phyloP scores from a whole-genome alignment of 306 rosid species.

The Albizia julibrissin region DNA sequence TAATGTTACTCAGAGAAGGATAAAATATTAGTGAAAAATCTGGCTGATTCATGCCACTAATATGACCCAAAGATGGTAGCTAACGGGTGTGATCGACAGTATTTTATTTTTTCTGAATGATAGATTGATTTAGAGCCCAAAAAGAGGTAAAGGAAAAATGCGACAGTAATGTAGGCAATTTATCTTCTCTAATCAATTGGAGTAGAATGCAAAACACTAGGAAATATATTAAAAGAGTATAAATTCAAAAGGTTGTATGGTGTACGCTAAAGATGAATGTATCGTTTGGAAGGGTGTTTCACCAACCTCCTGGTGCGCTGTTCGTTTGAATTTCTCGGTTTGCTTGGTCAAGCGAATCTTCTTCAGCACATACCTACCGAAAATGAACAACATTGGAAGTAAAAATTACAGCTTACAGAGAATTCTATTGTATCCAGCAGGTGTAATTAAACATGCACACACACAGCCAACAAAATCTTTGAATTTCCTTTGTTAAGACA shows the following conservation, averaged over 20 bases:
- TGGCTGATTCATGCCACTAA: slow-evolving; percentile 11
- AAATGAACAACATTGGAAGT: slow-evolving; percentile 17
- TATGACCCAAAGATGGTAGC: slow-evolving; percentile 10
- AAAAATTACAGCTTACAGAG: neutral
- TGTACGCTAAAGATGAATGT: slow-evolving; percentile 24
- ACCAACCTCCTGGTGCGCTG: slow-evolving; percentile 94
- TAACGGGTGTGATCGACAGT: slow-evolving; percentile 1
- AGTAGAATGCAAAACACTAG: neutral
- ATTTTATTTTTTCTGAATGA: slow-evolving; percentile 11
- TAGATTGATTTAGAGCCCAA: slow-evolving; percentile 17
- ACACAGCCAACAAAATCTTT: slow-evolving; percentile 15
- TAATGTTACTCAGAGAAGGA: slow-evolving; percentile 1
- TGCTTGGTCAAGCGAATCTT: slow-evolving; percentile 91
- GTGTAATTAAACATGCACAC: slow-evolving; percentile 16
- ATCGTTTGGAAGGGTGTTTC: slow-evolving; percentile 30
- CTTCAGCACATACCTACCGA: slow-evolving; percentile 88
- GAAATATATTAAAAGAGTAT: neutral
- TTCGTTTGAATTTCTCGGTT: slow-evolving; percentile 89
- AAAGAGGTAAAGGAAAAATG: neutral
- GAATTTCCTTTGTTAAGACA: slow-evolving; percentile 13
- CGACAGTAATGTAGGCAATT: slow-evolving; percentile 7
- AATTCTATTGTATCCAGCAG: slow-evolving; percentile 1
- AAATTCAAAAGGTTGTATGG: neutral
- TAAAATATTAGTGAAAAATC: slow-evolving; percentile 3
- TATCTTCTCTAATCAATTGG: neutral